Evolutionary conservation across 371 early-diverging fungal species (phyloP).

Genomic region (Chytridium lagenaria): DNA sequence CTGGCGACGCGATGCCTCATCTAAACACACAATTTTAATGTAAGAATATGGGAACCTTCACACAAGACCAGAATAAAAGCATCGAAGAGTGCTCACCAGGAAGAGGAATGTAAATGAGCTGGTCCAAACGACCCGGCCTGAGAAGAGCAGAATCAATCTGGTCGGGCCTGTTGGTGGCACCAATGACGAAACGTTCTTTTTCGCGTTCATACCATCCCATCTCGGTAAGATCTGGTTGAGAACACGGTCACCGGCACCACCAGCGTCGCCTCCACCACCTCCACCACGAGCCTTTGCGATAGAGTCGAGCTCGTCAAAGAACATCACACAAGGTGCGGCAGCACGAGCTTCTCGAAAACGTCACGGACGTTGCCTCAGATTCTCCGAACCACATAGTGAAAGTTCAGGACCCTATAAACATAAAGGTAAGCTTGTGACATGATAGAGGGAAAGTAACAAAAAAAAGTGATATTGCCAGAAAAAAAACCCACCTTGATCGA

Average conservation of each 20-base stretch:
- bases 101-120: constrained; percentile 98
- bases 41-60: constrained; percentile 47
- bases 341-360: constrained; percentile 99
- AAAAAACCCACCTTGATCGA: constrained; percentile 83
- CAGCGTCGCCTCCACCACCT: constrained; percentile 84
- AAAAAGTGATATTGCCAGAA: no score
- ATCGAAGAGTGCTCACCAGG: constrained; percentile 73
- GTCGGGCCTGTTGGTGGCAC: constrained; percentile 99
- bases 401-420: constrained; percentile 94
- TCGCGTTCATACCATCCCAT: constrained; percentile 99
- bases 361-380: constrained; percentile 99
- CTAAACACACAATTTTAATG: constrained; percentile 49
- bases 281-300: constrained; percentile 98
- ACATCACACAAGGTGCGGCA: constrained; percentile 99
- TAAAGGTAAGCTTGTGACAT: no score
- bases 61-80: constrained; percentile 21
- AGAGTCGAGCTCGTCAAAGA: constrained; percentile 99
- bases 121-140: constrained; percentile 99
- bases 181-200: constrained; percentile 99
- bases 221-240: constrained; percentile 99
- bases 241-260: constrained; percentile 98
- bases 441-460: no score
- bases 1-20: constrained; percentile 85
- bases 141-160: constrained; percentile 95
- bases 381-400: constrained; percentile 99